Base-by-base conservation (phyloP, 495 filamentous ascomycete species). In the Xylaria palmicola region DNA sequence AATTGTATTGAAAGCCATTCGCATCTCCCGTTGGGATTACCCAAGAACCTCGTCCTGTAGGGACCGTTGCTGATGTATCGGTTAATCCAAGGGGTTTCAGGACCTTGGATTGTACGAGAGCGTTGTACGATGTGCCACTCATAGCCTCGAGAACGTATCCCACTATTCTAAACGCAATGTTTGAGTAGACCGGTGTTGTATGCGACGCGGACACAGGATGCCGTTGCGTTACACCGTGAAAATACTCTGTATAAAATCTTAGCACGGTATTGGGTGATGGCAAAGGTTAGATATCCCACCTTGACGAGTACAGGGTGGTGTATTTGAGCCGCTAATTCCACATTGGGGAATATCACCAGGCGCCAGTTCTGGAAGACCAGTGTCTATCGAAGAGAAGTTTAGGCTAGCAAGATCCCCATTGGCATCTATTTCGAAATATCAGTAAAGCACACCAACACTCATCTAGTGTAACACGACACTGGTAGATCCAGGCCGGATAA, bases 361-460 rank as follows among this genome's bases (percentile, higher is more conserved):
- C 12, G 51, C n/a, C 29, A 39, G 29, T 26, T 27, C 36, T 6
- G 51, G 36, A 20, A 54, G 34, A 5, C 51, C 34, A 41, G 51
- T 8, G 4, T 27, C 72, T 7, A 74, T 72, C 19, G 79, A 64
- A 0, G 77, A 79, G 29, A 80, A 64, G 19, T 77, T 69, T 7
- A 75, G 62, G 77, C 77, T 80, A 6, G 63, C 59, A 15, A 76
- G 59, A 17, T 61, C 63, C 30, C 71, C 58, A 17, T 69, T 63
- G 12, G 48, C 22, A 47, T 54, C 22, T 39, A 15, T 17, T 17
- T 4, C 27, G 41, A 10, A n/a, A 20, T 27, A 49, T 49, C 17
- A 49, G 26, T 17, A n/a, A n/a, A n/a, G n/a, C n/a, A n/a, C n/a
- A 17, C 8, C 24, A n/a, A 17, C 17, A 1, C 12, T 41, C 6